phyloP scores from a whole-genome alignment of 2,329 filamentous ascomycete genomes.

The Biscogniauxia mediterranea region DNA sequence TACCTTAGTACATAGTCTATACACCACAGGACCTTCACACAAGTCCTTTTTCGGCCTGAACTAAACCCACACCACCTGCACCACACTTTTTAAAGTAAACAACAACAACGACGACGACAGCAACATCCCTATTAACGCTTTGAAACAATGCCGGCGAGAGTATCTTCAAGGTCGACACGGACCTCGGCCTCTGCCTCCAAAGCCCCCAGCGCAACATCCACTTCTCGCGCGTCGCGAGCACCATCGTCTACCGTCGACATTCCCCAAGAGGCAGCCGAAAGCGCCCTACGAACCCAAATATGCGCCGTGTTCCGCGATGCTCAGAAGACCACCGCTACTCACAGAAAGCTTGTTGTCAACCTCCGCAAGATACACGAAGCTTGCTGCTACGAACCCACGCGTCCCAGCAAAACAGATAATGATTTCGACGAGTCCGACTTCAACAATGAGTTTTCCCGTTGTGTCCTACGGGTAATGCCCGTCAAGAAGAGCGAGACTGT shows the following conservation, averaged over 20 bases:
- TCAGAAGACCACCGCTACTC: constrained; percentile 84
- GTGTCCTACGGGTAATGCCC: constrained; percentile 75
- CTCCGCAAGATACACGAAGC: constrained; percentile 88
- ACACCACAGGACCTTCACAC: too few relatives aligned
- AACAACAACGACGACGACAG: constrained; percentile 9
- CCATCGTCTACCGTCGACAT: constrained; percentile 48
- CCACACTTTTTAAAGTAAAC: constrained; percentile 1
- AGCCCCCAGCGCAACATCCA: constrained; percentile 36
- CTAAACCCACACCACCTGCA: not conserved
- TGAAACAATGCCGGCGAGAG: constrained; percentile 48
- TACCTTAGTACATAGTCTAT: too few relatives aligned
- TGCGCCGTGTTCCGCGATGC: constrained; percentile 75
- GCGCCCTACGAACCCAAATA: constrained; percentile 70
- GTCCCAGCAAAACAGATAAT: constrained; percentile 53
- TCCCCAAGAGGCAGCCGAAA: constrained; percentile 71
- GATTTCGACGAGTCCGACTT: constrained; percentile 85
- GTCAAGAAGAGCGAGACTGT: constrained; percentile 90
- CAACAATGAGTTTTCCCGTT: constrained; percentile 80
- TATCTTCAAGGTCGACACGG: constrained; percentile 46
- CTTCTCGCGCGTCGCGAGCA: constrained; percentile 45
- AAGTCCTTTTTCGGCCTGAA: not conserved
- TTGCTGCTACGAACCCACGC: constrained; percentile 66
- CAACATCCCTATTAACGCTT: not conserved
- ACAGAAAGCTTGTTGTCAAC: constrained; percentile 84
- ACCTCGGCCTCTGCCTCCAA: constrained; percentile 43